Evolutionary conservation across 2,329 filamentous ascomycete genomes (phyloP), one percentile per base, ranked within the genome.

Genomic region (Ascochyta fabae): DNA sequence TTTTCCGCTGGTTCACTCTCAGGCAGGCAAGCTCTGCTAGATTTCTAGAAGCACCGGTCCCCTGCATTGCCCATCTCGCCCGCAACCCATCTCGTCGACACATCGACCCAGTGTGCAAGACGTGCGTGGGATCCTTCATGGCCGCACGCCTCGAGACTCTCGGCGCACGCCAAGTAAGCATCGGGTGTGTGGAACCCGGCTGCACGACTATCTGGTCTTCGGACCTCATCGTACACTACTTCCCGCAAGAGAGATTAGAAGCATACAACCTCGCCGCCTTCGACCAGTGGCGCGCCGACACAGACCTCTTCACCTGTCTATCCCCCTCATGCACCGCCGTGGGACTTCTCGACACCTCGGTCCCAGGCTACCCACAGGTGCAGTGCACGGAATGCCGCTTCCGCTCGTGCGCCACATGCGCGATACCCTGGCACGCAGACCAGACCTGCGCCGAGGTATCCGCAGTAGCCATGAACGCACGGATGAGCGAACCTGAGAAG

Each of bases 211-310:
- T n/a, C 19, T 72, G 70, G 69, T 33, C 48, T 16, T 60, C 54
- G 44, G 48, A 58, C 6, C 53, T 50, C 47, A 43, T 72, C 9
- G 44, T 70, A 34, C 39, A 42, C 7, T 71, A 65, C 42, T 57
- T 71, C 35, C 68, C 69, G 1, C 1, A 13, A 0, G 57, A 56
- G 15, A 55, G 42, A 1, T 29, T 68, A 15, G 66, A 70, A 46
- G 63, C 60, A 8, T 72, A 64, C 60, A 70, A 70, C 51, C 35
- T 64, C 16, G 69, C 61, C 7, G 63, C 69, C 56, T 50, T 71
- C 23, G 42, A 61, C 3, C 62, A 66, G 9, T 72, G 62, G 61
- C 53, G 60, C 6, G 44, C 63, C 34, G 56, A 59, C 6, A 40
- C 51, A 2, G 53, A 45, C 13, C 47, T 52, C 1, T 38, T 65